Evolutionary conservation across 1,284 basidiomycete species (phyloP).

Genomic region (Coriolopsis trogii): DNA sequence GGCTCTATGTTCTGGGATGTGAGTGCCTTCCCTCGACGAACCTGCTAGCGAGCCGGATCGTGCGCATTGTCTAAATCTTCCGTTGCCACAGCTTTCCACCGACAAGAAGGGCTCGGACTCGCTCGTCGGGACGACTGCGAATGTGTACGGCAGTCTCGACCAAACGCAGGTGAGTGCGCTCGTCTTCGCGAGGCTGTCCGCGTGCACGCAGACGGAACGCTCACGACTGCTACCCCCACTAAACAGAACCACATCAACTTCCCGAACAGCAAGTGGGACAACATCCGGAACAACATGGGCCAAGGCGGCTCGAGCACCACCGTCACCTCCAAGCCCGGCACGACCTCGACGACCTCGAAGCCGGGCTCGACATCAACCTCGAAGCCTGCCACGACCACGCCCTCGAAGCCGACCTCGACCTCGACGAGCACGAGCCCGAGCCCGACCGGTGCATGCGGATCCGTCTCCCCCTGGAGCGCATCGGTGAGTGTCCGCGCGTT

Average conservation of each 20-base stretch:
- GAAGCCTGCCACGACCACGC: slow-evolving; percentile 2
- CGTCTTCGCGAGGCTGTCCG: too few relatives aligned
- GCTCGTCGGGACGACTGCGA: slow-evolving; percentile 53
- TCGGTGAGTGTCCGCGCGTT: slow-evolving; percentile 26
- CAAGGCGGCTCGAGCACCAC: slow-evolving; percentile 31
- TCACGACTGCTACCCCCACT: too few relatives aligned
- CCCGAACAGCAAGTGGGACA: slow-evolving; percentile 71
- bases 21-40: too few relatives aligned
- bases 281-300: slow-evolving; percentile 66
- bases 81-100: slow-evolving; percentile 53
- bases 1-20: slow-evolving; percentile 87
- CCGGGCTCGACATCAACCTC: slow-evolving; percentile 19
- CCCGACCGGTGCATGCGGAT: slow-evolving; percentile 44
- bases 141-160: slow-evolving; percentile 57
- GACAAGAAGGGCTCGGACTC: slow-evolving; percentile 63
- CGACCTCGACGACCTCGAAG: slow-evolving; percentile 23
- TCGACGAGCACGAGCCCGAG: slow-evolving; percentile 44
- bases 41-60: too few relatives aligned
- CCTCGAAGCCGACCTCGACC: slow-evolving; percentile 27
- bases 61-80: background rate
- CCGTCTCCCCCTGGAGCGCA: slow-evolving; percentile 49
- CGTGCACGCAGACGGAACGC: too few relatives aligned
- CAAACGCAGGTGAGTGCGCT: slow-evolving; percentile 50
- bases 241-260: slow-evolving; percentile 73
- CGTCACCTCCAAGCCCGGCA: slow-evolving; percentile 29